Conservation (phyloP, 495 filamentous ascomycete species). For the Penicillium nucicola region DNA sequence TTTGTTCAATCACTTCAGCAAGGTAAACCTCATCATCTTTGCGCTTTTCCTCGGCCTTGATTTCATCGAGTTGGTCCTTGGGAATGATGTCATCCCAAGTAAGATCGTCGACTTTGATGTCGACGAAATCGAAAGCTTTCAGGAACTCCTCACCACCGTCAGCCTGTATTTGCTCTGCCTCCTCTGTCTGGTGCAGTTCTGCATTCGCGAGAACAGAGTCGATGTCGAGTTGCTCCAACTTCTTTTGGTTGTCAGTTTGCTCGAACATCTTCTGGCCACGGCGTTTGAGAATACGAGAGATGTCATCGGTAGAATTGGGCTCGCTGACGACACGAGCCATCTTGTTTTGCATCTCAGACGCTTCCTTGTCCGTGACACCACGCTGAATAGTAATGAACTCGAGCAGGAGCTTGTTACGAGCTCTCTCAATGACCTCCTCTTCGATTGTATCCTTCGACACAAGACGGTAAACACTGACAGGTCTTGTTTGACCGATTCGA, state of each 20-base stretch:
- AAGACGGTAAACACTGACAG: constrained; percentile 91
- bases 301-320: constrained; percentile 83
- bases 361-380: constrained; percentile 87
- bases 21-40: constrained; percentile 81
- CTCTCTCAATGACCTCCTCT: constrained; percentile 93
- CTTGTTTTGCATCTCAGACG: constrained; percentile 68
- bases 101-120: constrained; percentile 89
- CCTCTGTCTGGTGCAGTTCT: constrained; percentile 90
- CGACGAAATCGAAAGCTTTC: constrained; percentile 80
- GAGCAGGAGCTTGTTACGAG: constrained; percentile 96
- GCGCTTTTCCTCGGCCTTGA: constrained; percentile 84
- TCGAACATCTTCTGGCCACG: constrained; percentile 97
- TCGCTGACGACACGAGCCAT: constrained; percentile 61
- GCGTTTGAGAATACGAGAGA: constrained; percentile 88
- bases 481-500: constrained; percentile 92
- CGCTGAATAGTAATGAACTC: constrained; percentile 97
- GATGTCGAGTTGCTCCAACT: constrained; percentile 97
- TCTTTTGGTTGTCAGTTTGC: constrained; percentile 90
- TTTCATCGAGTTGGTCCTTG: constrained; percentile 79
- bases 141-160: constrained; percentile 93
- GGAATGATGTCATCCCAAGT: constrained; percentile 99
- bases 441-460: constrained; percentile 98
- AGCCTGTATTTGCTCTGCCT: constrained; percentile 84
- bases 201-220: constrained; percentile 94
- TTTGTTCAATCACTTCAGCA: constrained; percentile 77